phyloP scores from a whole-genome alignment of 495 filamentous ascomycete genomes.

The Aspergillus homomorphus region DNA sequence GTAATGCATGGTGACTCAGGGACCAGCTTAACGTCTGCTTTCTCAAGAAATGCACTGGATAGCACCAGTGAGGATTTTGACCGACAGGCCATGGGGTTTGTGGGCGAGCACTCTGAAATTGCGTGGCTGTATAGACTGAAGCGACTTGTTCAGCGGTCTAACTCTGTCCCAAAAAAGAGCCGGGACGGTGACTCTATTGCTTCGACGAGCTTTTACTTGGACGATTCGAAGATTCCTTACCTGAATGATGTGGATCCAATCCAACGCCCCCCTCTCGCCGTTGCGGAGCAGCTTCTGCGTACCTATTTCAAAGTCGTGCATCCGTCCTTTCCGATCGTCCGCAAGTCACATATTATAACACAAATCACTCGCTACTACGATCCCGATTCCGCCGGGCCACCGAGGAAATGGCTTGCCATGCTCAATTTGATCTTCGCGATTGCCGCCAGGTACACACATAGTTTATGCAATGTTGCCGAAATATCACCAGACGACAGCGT shows the following conservation, averaged over 20 bases:
- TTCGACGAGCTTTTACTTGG: slow-evolving; percentile 54
- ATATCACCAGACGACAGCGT: slow-evolving; percentile 36
- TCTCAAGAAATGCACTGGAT: slow-evolving; percentile 50
- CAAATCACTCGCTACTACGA: slow-evolving; percentile 43
- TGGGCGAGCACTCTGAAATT: slow-evolving; percentile 62
- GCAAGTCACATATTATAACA: slow-evolving; percentile 40
- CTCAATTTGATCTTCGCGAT: slow-evolving; percentile 68
- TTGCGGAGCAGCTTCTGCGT: slow-evolving; percentile 52
- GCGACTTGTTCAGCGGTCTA: slow-evolving; percentile 32
- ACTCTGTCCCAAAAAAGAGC: slow-evolving; percentile 15
- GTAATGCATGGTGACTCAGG: slow-evolving; percentile 21
- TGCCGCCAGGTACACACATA: slow-evolving; percentile 46
- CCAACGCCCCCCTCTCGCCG: slow-evolving; percentile 45
- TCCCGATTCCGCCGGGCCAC: slow-evolving; percentile 32
- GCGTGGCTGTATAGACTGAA: slow-evolving; percentile 56
- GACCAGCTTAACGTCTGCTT: slow-evolving; percentile 31
- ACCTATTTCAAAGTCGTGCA: slow-evolving; percentile 57
- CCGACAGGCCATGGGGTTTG: slow-evolving; percentile 53
- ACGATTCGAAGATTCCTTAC: slow-evolving; percentile 47
- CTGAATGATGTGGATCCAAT: slow-evolving; percentile 44
- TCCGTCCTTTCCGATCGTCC: slow-evolving; percentile 56
- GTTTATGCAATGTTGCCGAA: slow-evolving; percentile 20
- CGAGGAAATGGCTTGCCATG: slow-evolving; percentile 54
- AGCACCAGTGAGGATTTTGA: slow-evolving; percentile 58
- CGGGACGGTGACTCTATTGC: slow-evolving; percentile 30